phyloP scores from a whole-genome alignment of 2,329 filamentous ascomycete species.

The Torrubiella hemipterigena region DNA sequence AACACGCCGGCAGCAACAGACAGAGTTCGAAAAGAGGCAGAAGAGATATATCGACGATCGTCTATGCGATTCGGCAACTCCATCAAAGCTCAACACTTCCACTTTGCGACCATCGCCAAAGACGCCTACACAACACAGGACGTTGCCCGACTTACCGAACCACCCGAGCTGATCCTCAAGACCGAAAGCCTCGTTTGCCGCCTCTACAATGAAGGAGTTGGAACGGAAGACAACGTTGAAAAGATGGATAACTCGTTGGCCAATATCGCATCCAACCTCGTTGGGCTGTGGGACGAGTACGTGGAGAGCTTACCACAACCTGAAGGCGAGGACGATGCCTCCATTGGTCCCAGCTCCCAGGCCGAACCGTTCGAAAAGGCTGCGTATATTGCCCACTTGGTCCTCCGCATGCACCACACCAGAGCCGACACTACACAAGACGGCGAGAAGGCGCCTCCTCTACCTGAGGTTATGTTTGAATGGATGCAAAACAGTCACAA shows the following conservation, averaged over 20 bases:
- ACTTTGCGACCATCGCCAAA: conserved; percentile 60
- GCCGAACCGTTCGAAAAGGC: conserved; percentile 62
- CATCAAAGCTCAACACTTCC: conserved; percentile 41
- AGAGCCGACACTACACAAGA: conserved; percentile 27
- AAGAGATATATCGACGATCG: conserved; percentile 42
- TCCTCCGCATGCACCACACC: conserved; percentile 68
- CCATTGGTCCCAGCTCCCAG: conserved; percentile 52
- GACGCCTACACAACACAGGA: conserved; percentile 48
- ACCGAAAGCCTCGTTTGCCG: conserved; percentile 61
- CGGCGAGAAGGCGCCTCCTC: conserved; percentile 33
- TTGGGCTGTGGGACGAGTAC: conserved; percentile 44
- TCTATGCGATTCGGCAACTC: conserved; percentile 28
- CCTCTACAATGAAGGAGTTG: conserved; percentile 52
- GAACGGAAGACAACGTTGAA: conserved; percentile 40
- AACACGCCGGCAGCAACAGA: conserved; percentile 41
- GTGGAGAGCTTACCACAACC: conserved; percentile 33
- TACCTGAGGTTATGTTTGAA: conserved; percentile 69
- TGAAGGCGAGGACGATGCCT: conserved; percentile 42
- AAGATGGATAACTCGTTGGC: conserved; percentile 44
- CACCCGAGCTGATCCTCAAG: conserved; percentile 57
- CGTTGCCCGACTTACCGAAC: conserved; percentile 52
- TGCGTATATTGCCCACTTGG: conserved; percentile 62
- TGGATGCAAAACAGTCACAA: conserved; percentile 74
- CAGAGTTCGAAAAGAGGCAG: conserved; percentile 41
- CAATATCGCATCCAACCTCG: conserved; percentile 38